Conservation (phyloP, 768 basidiomycete genomes). For the Auricularia sp. region DNA sequence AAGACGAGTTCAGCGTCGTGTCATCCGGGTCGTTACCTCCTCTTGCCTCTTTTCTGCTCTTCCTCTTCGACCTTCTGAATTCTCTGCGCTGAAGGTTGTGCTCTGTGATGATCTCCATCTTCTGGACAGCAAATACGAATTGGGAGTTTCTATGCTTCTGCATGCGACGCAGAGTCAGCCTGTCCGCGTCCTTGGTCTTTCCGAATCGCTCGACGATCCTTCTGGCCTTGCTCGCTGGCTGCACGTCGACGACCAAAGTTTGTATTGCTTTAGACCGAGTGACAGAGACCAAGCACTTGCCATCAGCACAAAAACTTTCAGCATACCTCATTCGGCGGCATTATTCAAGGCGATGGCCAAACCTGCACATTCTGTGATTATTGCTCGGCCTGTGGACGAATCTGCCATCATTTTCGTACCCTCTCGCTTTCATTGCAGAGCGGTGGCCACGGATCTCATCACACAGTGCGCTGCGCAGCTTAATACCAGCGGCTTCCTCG, state of each 20-base stretch:
- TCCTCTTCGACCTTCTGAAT: conserved; percentile 16
- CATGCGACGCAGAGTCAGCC: conserved; percentile 50
- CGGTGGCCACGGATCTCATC: conserved; percentile 73
- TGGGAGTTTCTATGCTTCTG: conserved; percentile 64
- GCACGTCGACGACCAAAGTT: conserved; percentile 46
- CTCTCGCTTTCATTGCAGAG: conserved; percentile 63
- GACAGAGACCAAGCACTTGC: conserved; percentile 75
- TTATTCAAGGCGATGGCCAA: conserved; percentile 89
- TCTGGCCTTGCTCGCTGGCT: conserved; percentile 79
- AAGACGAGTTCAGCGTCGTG: conserved; percentile 21
- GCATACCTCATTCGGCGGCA: conserved; percentile 75
- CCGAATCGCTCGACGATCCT: conserved; percentile 72
- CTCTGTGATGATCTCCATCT: conserved; percentile 82
- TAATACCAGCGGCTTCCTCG: conserved; percentile 63
- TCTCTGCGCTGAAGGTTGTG: conserved; percentile 46
- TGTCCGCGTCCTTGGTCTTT: conserved; percentile 68
- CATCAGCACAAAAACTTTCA: conserved; percentile 65
- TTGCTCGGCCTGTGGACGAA: conserved; percentile 31
- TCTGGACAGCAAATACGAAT: conserved; percentile 72
- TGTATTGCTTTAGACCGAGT: conserved; percentile 71
- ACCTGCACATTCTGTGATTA: conserved; percentile 74
- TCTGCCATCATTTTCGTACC: conserved; percentile 80
- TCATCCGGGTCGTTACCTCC: conserved; percentile 50
- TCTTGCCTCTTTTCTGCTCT: conserved; percentile 37
- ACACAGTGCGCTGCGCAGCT: conserved; percentile 76